Conservation (phyloP, 495 filamentous ascomycete species). For the Ascobolus immersus region DNA sequence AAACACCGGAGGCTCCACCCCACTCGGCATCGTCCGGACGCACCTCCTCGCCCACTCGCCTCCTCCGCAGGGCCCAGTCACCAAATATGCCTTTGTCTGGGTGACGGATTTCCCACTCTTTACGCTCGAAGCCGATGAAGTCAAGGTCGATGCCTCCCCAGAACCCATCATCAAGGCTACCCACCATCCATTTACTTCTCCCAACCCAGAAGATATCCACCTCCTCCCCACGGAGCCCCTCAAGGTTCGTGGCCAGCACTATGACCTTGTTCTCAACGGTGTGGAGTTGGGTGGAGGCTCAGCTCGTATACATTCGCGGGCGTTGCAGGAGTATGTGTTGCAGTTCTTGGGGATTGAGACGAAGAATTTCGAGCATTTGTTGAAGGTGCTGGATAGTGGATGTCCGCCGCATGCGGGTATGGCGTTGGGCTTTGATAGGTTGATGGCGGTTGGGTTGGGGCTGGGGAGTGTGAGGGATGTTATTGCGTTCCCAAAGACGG, state of each 20-base stretch:
- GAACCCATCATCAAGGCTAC: conserved; percentile 61
- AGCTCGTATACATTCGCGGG: conserved; percentile 68
- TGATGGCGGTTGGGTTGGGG: conserved; percentile 56
- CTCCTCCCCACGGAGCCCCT: conserved; percentile 47
- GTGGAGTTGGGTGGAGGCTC: conserved; percentile 85
- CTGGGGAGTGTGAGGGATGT: conserved; percentile 63
- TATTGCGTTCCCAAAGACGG: conserved; percentile 85
- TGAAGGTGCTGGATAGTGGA: conserved; percentile 56
- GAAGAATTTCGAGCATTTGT: conserved; percentile 56
- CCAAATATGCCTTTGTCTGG: too few species aligned
- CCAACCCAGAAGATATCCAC: conserved; percentile 47
- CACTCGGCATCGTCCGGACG: conserved; percentile 50
- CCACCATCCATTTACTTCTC: conserved; percentile 91
- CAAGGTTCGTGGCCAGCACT: conserved; percentile 53
- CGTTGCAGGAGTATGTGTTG: conserved; percentile 65
- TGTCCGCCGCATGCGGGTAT: conserved; percentile 96
- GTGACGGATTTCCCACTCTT: conserved; percentile 79
- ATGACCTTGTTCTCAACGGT: conserved; percentile 87
- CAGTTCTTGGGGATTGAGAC: conserved; percentile 38
- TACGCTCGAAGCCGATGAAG: conserved; percentile 39
- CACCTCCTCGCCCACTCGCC: conserved; percentile 41
- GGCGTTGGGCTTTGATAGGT: conserved; percentile 72
- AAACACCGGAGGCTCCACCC: conserved; percentile 44
- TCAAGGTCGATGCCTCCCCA: conserved; percentile 58
- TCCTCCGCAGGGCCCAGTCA: too few species aligned